Base-by-base conservation (phyloP, 2,329 filamentous ascomycete genomes). In the Monilinia fructicola region DNA sequence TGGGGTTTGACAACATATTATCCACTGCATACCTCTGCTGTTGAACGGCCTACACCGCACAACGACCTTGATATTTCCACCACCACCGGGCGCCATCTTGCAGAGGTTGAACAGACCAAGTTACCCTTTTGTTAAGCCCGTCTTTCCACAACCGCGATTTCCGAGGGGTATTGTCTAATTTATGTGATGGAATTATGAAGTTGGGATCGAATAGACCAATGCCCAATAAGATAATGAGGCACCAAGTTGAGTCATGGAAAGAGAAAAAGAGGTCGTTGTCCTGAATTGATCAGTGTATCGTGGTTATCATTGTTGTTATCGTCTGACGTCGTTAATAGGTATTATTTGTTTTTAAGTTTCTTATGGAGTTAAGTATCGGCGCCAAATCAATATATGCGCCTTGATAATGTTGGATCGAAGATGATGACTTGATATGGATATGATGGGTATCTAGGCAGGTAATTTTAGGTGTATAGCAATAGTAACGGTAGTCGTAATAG, bases 51-150 rank as follows among this genome's bases (percentile, higher is more conserved):
- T 88, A 74, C 91, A 89, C 82, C 95, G 88, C 83, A 99, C 95
- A 84, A 99, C 95, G 82, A 99, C 95, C 89, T 99, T 99, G 80
- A 99, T 99, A 78, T 99, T 99, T 77, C 95, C 93, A 81, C 91
- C 93, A 76, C 91, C 74, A 65, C 70, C 74, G 21, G 75, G 72
- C 59, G 76, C 67, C 76, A 77, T 77, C 50, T 70, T 72, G 69
- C 64, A 68, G 69, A 69, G 69, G 67, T 50, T 64, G 58, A 56
- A 68, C 65, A 55, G 67, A 54, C 35, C 60, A 54, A 23, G 26
- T 28, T 42, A 40, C 26, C 54, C 58, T 48, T 55, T 66, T 48
- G 31, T 23, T 12, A 60, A 62, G 61, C 42, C 64, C 64, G 67
- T 26, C 66, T 65, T 50, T 50, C 42, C 42, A 46, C 62, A 54